A percentile compares a stretch with the other conserved stretches of the same genome.
Evolutionary conservation across 257 asterid genomes (phyloP).

Genomic region (Mitragyna speciosa): DNA sequence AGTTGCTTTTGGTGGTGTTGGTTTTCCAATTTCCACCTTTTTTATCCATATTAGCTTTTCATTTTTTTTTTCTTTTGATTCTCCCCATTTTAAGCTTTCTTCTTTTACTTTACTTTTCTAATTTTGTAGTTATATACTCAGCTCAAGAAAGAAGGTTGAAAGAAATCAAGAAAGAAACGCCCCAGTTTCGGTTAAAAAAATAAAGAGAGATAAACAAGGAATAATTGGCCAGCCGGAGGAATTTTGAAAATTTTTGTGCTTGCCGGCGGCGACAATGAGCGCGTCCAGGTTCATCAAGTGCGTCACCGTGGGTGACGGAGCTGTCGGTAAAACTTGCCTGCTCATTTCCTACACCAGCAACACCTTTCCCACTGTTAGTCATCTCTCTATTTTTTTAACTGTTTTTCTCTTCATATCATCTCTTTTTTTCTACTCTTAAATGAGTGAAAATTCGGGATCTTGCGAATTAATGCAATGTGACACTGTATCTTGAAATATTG

Average conservation of each 20-base stretch:
- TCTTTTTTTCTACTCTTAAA: background rate
- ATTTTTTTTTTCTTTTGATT: background rate
- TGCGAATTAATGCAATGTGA: background rate
- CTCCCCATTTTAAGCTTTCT: background rate
- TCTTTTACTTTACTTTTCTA: background rate
- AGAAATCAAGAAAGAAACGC: no score
- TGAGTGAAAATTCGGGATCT: background rate
- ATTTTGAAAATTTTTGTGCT: background rate
- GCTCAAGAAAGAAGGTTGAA: background rate
- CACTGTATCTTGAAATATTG: background rate
- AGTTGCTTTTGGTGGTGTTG: background rate
- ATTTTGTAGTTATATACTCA: background rate
- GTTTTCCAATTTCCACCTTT: background rate
- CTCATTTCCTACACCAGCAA: slow-evolving; percentile 86
- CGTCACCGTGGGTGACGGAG: slow-evolving; percentile 85
- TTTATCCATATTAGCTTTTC: background rate
- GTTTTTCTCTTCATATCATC: background rate
- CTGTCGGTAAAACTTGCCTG: slow-evolving; percentile 82
- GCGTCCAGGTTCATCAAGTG: slow-evolving; percentile 79
- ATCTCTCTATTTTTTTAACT: background rate
- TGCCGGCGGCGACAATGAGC: slow-evolving; percentile 58
- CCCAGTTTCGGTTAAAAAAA: background rate
- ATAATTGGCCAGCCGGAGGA: slow-evolving; percentile 23
- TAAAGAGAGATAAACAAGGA: background rate
- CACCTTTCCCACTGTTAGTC: slow-evolving; percentile 65